Evolutionary conservation across 768 basidiomycete species (phyloP), one percentile per base, ranked within the genome.

Genomic region (Russula griseocarnosa): DNA sequence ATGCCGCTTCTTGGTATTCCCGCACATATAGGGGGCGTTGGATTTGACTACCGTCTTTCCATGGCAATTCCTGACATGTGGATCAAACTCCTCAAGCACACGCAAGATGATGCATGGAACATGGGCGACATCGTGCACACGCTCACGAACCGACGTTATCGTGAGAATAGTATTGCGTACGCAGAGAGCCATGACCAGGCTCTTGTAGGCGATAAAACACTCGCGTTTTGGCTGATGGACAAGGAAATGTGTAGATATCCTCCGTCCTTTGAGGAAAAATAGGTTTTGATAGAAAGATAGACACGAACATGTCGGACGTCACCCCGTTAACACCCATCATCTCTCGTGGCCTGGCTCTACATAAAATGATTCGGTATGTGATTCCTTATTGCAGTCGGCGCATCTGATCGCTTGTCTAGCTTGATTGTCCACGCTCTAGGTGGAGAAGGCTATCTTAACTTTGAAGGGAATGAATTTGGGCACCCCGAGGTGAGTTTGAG

Each of bases 31-130:
- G 97, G 96, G 52, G 97, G 97, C 16, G 79, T 99, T 57, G 97
- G 96, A 5, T 99, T 98, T 76, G 97, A 99, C 77, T 99, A 98
- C 75, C 89, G 97, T 36, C 79, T 99, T 52, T 93, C 94, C 32
- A 99, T 98, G 97, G 97, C 97, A 24, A 83, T 99, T 57, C 97
- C 97, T 2, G 97, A 99, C 75, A 98, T 96, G 94, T 99, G 94
- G 94, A 99, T 99, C 80, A 98, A 99, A 76, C 80, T 98, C 30
- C 83, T 98, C 69, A 99, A 98, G 74, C 97, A 99, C 77, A 85
- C 84, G 72, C 66, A 75, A 3, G 97, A 99, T 73, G 83, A 88
- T 65, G 82, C 87, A 47, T 99, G 97, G 97, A 82, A 96, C 55
- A 79, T 99, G 70, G 85, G 79, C 55, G 83, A 88, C 73, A 94